Percentiles rank a stretch among this genome's conserved stretches.
These are phyloP conservation scores for Lepiota brunneoincarnata DNA, from an alignment of 768 basidiomycete genomes.

Conservation along the genomic window DNA sequence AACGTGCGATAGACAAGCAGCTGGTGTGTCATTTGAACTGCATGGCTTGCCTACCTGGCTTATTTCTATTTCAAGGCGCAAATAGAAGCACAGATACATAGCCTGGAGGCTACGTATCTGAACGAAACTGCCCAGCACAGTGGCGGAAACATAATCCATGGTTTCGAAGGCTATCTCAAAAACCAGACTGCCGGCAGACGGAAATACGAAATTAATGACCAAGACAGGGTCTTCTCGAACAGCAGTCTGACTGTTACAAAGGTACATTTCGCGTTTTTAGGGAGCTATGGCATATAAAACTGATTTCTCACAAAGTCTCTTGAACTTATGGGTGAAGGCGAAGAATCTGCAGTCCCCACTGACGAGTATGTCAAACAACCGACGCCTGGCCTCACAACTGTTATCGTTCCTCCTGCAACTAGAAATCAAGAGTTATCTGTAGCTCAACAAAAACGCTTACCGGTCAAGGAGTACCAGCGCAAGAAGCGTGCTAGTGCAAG, in stretches of 20 bases:
- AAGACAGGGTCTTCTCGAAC: conserved; percentile 78
- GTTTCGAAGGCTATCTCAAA: conserved; percentile 86
- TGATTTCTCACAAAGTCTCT: too few species aligned
- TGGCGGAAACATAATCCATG: conserved; percentile 86
- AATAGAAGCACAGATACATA: conserved; percentile 77
- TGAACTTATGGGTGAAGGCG: conserved; percentile 71
- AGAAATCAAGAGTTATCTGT: conserved; percentile 64
- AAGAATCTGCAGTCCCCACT: conserved; percentile 48
- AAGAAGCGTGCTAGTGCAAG: conserved; percentile 68
- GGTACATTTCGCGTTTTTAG: too few species aligned
- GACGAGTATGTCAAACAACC: conserved; percentile 67
- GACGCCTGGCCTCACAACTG: conserved; percentile 74
- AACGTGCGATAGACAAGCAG: conserved; percentile 72
- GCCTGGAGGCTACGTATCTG: conserved; percentile 71
- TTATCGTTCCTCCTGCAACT: conserved; percentile 73
- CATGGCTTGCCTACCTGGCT: background rate
- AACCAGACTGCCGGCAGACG: conserved; percentile 65
- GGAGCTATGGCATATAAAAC: too few species aligned
- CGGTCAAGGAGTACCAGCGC: conserved; percentile 82
- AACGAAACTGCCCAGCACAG: conserved; percentile 73
- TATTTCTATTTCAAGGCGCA: conserved; percentile 52
- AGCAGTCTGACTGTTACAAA: conserved; percentile 78
- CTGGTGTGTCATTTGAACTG: conserved; percentile 46
- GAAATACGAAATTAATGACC: conserved; percentile 73
- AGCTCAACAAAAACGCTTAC: conserved; percentile 70